Percentiles rank a stretch among this genome's conserved stretches.
phyloP scores from a whole-genome alignment of 2,329 filamentous ascomycete genomes.

The Epichloe typhina region DNA sequence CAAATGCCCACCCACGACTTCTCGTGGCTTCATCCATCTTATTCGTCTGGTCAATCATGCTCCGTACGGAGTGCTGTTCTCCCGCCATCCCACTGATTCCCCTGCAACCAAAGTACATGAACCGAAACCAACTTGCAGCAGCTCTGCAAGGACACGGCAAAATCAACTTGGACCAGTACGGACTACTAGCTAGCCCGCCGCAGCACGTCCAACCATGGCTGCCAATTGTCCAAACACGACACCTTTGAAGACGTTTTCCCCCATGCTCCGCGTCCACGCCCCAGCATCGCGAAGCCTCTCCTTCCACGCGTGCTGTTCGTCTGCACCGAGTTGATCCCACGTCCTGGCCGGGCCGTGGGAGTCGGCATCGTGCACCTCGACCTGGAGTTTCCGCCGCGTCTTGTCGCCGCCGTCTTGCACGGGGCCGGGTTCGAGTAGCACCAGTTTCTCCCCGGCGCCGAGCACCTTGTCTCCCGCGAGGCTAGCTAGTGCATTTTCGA shows the following conservation, averaged over 20 bases:
- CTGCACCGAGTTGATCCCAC: constrained; percentile 57
- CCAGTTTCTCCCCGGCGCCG: constrained; percentile 24
- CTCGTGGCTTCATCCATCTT: too few relatives aligned
- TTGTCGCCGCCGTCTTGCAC: constrained; percentile 7
- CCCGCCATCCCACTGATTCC: too few relatives aligned
- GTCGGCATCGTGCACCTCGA: constrained; percentile 33
- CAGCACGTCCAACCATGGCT: constrained; percentile 42
- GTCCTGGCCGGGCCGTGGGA: constrained; percentile 39
- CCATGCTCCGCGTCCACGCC: constrained; percentile 68
- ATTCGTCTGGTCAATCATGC: too few relatives aligned
- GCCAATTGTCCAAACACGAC: constrained; percentile 65
- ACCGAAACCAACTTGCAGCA: too few relatives aligned
- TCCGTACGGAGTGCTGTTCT: too few relatives aligned
- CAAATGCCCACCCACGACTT: too few relatives aligned
- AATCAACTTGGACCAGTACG: too few relatives aligned
- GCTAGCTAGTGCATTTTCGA: constrained; percentile 22
- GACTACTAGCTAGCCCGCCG: constrained; percentile 21
- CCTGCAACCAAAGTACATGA: too few relatives aligned
- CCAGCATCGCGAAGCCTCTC: constrained; percentile 53
- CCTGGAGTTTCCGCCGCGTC: constrained; percentile 19
- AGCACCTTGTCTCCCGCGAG: constrained; percentile 22
- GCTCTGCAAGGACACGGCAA: too few relatives aligned
- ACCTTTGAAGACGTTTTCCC: constrained; percentile 59
- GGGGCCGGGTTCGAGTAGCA: constrained; percentile 18
- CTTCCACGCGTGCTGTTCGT: constrained; percentile 58